phyloP scores from a whole-genome alignment of 257 asterid species.

The Solanum chilense region DNA sequence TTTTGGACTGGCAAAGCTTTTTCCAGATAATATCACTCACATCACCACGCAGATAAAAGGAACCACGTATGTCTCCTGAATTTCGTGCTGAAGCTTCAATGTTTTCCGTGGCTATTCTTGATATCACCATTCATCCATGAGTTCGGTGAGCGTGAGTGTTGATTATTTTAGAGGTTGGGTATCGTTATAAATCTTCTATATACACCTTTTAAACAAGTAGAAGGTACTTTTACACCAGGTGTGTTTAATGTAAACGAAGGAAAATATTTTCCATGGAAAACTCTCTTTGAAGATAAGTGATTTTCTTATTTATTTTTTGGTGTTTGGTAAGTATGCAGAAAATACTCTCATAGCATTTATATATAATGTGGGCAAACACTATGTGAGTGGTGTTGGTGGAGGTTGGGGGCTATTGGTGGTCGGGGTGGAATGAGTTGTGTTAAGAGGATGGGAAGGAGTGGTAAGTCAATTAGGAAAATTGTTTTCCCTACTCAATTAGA shows the following conservation, averaged over 20 bases:
- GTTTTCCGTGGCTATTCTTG: neutral
- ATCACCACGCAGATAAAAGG: constrained; percentile 89
- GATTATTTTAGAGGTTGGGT: neutral
- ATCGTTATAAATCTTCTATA: neutral
- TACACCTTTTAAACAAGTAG: neutral
- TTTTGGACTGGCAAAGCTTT: constrained; percentile 89
- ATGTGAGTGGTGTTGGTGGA: neutral
- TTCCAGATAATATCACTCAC: constrained; percentile 86
- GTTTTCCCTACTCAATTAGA: neutral
- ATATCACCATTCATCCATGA: neutral
- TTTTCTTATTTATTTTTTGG: neutral
- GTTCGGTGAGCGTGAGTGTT: neutral
- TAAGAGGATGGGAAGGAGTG: neutral
- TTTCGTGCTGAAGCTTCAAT: neutral
- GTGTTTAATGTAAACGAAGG: neutral
- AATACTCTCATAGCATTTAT: neutral
- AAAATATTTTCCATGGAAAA: neutral
- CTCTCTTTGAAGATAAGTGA: neutral
- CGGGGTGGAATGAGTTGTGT: neutral
- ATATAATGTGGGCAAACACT: neutral
- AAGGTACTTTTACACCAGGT: neutral
- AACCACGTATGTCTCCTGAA: constrained; percentile 53
- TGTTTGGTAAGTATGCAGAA: neutral
- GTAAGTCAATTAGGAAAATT: neutral
- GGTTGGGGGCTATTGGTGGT: neutral